Percentiles rank a stretch among this genome's conserved stretches.
phyloP scores from a whole-genome alignment of 225 moss, liverwort and hornwort genomes.

The Sphagnum tenellum region DNA sequence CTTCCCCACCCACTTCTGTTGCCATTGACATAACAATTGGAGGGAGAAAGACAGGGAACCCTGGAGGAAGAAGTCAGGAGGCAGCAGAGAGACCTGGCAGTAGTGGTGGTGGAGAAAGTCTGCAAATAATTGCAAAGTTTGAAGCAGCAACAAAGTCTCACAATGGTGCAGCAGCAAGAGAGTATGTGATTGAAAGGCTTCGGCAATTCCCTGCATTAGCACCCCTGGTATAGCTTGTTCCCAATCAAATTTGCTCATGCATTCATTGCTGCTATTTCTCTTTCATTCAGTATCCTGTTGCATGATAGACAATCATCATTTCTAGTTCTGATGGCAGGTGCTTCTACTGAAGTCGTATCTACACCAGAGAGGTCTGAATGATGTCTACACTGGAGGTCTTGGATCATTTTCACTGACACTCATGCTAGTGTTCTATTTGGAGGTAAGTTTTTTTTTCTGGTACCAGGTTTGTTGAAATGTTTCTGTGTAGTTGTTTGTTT shows the following conservation, averaged over 20 bases:
- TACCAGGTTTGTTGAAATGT: too few relatives aligned
- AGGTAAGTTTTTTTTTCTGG: conserved; percentile 27
- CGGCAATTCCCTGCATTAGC: conserved; percentile 77
- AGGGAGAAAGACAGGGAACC: conserved; percentile 49
- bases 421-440: conserved; percentile 97
- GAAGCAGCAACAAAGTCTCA: conserved; percentile 75
- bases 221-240: conserved; percentile 52
- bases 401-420: conserved; percentile 96
- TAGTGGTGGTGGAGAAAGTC: conserved; percentile 22
- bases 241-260: too few relatives aligned
- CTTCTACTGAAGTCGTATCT: conserved; percentile 86
- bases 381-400: conserved; percentile 94
- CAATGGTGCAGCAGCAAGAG: conserved; percentile 89
- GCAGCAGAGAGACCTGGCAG: conserved; percentile 10
- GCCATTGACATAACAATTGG: conserved; percentile 96
- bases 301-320: too few relatives aligned
- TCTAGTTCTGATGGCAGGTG: conserved; percentile 35
- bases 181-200: conserved; percentile 83
- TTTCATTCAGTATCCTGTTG: not conserved
- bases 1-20: conserved; percentile 34
- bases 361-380: conserved; percentile 73
- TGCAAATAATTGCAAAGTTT: conserved; percentile 46
- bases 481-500: too few relatives aligned
- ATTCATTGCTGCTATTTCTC: too few relatives aligned
- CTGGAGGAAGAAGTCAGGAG: conserved; percentile 18